Percentiles rank a stretch among this genome's conserved stretches.
These are phyloP conservation scores for Erythrophleum ivorense DNA, from an alignment of 331 rosid genomes.

Conservation along the genomic window DNA sequence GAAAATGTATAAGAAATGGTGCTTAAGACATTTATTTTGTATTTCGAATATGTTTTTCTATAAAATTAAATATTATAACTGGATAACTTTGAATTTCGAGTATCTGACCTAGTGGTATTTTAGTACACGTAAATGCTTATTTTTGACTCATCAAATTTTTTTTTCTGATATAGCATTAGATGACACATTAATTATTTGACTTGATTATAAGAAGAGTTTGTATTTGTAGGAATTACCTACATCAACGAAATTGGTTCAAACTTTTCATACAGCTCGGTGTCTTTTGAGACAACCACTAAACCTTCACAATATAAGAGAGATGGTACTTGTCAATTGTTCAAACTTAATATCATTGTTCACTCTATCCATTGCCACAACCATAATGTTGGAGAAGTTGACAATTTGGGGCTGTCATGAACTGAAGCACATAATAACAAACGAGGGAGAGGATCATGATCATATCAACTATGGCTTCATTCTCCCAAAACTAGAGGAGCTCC, in stretches of 20 bases:
- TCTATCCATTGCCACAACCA: neutral
- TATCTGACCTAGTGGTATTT: too few relatives aligned
- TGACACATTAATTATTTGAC: neutral
- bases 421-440: neutral
- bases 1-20: too few relatives aligned
- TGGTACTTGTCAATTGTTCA: fast-evolving
- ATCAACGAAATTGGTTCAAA: neutral
- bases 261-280: neutral
- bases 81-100: too few relatives aligned
- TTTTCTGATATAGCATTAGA: neutral
- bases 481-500: neutral
- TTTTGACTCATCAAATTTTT: too few relatives aligned
- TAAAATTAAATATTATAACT: too few relatives aligned
- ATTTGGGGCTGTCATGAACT: fast-evolving
- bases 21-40: too few relatives aligned
- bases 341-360: neutral
- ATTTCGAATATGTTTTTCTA: too few relatives aligned
- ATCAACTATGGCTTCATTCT: neutral
- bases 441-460: neutral
- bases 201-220: neutral
- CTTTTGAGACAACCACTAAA: neutral
- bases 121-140: too few relatives aligned
- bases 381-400: neutral
- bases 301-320: neutral
- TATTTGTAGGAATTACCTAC: neutral